Evolutionary conservation across 495 filamentous ascomycete species (phyloP), one percentile per base, ranked within the genome.

Genomic region (Parathielavia hyrcaniae): DNA sequence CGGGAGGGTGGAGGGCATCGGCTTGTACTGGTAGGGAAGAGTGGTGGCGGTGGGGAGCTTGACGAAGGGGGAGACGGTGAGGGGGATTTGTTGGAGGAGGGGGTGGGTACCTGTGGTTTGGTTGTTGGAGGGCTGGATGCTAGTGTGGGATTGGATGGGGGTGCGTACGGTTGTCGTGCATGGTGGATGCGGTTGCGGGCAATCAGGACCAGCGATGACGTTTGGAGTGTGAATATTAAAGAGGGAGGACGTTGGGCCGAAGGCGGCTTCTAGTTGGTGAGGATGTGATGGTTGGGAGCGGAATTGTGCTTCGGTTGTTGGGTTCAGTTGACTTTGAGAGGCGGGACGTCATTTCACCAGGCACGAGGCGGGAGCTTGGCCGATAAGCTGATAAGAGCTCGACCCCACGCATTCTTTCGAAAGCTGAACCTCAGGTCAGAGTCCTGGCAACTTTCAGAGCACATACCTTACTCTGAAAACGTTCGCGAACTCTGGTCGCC

Each of bases 41-140:
- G 93, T 96, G 47, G 91, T 86, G 26, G 93, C 85, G 10, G 87
- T 84, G 32, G 95, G 93, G 40, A 97, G 89, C 59, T 84, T 87
- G 71, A 97, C 84, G 78, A 96, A 96, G 23, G 93, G 93, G 34
- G 91, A 96, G 54, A 97, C 90, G 58, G 89, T 92, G 50, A 97
- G 80, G 52, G 91, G 89, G 52, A 97, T 82, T 73, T 98, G 93
- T 60, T 89, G 88, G 46, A 97, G 87, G 60, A 96, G 83, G 20
- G 87, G 88, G 73, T 97, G 91, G 5, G 88, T 83, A 57, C 82
- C 89, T 93, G n/a, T n/a, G 63, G 8, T 38, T 9, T 12, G 50
- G 57, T 7, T 48, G 48, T 65, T 63, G 58, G 60, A 49, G 17
- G 4, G 46, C 2, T 12, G 30, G 32, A 17, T 32, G 49, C 32